Evolutionary conservation across 1,284 basidiomycete genomes (phyloP).

Genomic region (Porodaedalea pini): DNA sequence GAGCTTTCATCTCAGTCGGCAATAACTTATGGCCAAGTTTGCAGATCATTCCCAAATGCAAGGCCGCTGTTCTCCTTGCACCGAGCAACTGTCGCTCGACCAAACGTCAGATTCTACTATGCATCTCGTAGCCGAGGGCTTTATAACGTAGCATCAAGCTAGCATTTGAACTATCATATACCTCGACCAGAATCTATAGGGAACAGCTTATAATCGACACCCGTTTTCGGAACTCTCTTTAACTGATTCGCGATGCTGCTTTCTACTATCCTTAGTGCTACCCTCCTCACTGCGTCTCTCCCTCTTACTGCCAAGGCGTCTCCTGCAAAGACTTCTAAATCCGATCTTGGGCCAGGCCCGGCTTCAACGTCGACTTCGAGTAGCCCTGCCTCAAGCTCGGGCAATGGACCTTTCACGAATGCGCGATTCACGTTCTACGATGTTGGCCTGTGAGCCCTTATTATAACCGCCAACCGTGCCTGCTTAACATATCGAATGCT

Average conservation of each 20-base stretch:
- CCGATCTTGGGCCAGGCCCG: background rate
- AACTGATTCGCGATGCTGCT: background rate
- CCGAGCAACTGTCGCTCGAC: too few species aligned
- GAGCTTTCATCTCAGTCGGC: too few species aligned
- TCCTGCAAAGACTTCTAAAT: background rate
- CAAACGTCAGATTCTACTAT: too few species aligned
- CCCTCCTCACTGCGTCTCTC: background rate
- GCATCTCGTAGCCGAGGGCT: too few species aligned
- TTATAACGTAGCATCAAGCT: too few species aligned
- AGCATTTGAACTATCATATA: too few species aligned
- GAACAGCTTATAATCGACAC: too few species aligned
- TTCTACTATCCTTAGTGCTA: background rate
- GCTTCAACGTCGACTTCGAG: background rate
- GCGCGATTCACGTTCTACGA: constrained; percentile 51
- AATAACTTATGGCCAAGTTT: too few species aligned
- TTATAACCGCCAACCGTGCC: background rate
- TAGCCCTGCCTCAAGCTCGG: background rate
- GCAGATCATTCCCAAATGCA: too few species aligned
- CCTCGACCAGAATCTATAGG: too few species aligned
- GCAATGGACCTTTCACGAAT: constrained; percentile 21
- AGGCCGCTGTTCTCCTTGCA: too few species aligned
- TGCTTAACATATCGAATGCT: background rate
- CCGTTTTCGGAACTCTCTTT: background rate
- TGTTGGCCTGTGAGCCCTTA: constrained; percentile 46
- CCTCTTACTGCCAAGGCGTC: background rate